Base-by-base conservation (phyloP, 306 rosid species). In the Fragaria ananassa region DNA sequence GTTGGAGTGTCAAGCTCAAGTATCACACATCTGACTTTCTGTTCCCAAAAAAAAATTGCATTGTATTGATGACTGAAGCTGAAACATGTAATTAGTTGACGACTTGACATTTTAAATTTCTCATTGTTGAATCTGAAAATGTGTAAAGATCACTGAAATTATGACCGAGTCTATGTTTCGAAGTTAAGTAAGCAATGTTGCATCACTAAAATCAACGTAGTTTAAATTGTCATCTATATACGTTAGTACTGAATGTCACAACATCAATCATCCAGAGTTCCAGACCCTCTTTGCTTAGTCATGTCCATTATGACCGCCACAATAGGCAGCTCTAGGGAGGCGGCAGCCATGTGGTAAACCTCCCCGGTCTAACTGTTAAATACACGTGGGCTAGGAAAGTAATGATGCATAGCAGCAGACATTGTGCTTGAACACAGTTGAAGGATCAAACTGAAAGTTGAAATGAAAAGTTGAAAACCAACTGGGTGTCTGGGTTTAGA, bases 1-100 rank as follows among this genome's bases (percentile, higher is more conserved):
- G 74, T 21, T 69, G 75, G 78, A 74, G 71, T 69, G 85, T 77
- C 51, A 41, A 84, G 87, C 70, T 53, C 49, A 1, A 2, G 49
- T 46, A 53, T 68, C 25, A 57, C 53, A 39, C 23, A 54, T 21
- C 44, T 35, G 44, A 21, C 18, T 12, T 49, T n/a, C 49, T 51
- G 31, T 35, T 42, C 35, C 13, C 31, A 18, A 44, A 25, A 8
- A 17, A 8, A 35, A 46, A 34, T 64, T 18, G 25, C 69, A 7
- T 8, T 64, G 46, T 18, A 8, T 8, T 18, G 46, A 64, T 14
- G 15, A 61, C 41, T 61, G 66, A 27, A 61, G 66, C 66, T 61
- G n/a, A 12, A 12, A 61, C 31, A 61, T 61, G 66, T 61, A 61
- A 29, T 29, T 61, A 60, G 46, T 42, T 42, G 12, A 42, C 50